These are phyloP conservation scores for Dujonia santamariae DNA, from an alignment of 1,139 yeast species.

Conservation along the genomic window DNA sequence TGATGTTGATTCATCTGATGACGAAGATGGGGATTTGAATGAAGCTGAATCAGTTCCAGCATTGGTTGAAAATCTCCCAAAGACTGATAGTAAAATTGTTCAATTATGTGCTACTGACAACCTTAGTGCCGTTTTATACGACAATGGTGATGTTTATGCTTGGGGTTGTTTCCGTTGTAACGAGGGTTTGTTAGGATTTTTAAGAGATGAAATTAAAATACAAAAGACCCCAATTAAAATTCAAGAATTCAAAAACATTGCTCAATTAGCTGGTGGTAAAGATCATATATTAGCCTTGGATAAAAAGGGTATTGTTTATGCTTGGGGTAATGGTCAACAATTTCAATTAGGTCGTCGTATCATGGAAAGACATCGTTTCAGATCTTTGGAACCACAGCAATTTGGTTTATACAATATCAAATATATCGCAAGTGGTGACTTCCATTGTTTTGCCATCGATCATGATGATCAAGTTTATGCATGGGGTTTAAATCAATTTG, in stretches of 20 bases:
- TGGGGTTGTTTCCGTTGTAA: constrained; percentile 97
- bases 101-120: constrained; percentile 94
- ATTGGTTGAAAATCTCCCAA: constrained; percentile 66
- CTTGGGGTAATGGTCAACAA: constrained; percentile 98
- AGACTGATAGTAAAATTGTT: constrained; percentile 45
- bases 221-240: constrained; percentile 71
- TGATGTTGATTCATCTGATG: constrained; percentile 52
- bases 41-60: constrained; percentile 88
- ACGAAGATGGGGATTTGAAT: constrained; percentile 81
- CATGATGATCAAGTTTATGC: constrained; percentile 66
- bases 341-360: constrained; percentile 85
- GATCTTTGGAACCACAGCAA: constrained; percentile 71
- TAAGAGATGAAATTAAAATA: constrained; percentile 51
- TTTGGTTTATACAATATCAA: constrained; percentile 76
- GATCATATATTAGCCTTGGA: constrained; percentile 88
- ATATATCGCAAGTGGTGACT: constrained; percentile 89
- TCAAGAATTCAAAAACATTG: constrained; percentile 61
- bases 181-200: constrained; percentile 87
- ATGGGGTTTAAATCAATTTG: constrained; percentile 97
- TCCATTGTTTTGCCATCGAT: constrained; percentile 91
- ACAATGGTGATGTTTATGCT: constrained; percentile 86
- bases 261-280: constrained; percentile 89
- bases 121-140: constrained; percentile 74
- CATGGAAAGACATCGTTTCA: constrained; percentile 69
- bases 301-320: constrained; percentile 78